A percentile compares a stretch with the other conserved stretches of the same genome.
Evolutionary conservation across 78 protist genomes (phyloP).

Genomic region (Guillardia theta): DNA sequence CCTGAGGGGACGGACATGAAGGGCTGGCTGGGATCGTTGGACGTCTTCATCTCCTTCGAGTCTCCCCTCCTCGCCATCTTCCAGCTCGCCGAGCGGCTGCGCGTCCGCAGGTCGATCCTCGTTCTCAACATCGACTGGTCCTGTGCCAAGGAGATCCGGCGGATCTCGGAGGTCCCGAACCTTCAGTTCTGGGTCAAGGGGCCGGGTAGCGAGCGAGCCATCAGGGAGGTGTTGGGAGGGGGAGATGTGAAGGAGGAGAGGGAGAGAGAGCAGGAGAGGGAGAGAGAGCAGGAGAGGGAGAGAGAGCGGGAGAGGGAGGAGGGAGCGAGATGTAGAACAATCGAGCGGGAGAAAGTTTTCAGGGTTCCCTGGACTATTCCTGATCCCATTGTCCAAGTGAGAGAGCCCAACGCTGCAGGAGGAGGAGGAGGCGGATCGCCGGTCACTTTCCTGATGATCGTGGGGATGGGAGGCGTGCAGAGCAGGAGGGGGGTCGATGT

Average conservation of each 20-base stretch:
- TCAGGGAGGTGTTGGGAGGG: neutral
- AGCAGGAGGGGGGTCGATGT: conserved; percentile 11
- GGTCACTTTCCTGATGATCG: conserved; percentile 39
- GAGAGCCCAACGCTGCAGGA: neutral
- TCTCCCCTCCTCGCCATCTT: neutral
- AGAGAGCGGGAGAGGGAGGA: too few relatives aligned
- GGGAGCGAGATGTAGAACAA: too few relatives aligned
- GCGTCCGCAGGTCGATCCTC: neutral
- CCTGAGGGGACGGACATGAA: conserved; percentile 6
- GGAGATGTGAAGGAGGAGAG: neutral
- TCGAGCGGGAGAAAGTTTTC: neutral
- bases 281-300: too few relatives aligned
- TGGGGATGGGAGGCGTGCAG: conserved; percentile 36
- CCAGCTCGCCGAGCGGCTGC: neutral
- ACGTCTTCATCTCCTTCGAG: conserved; percentile 25
- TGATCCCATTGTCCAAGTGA: neutral
- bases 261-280: neutral
- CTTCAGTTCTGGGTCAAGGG: neutral
- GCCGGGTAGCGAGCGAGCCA: neutral
- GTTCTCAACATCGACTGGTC: neutral
- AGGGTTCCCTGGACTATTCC: conserved; percentile 26
- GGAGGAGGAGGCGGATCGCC: neutral
- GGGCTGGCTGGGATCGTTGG: neutral
- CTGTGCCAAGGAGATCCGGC: neutral
- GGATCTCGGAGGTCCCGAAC: neutral